Evolutionary conservation across 306 rosid genomes (phyloP), one percentile per base, ranked within the genome.

Genomic region (Senna siamea): DNA sequence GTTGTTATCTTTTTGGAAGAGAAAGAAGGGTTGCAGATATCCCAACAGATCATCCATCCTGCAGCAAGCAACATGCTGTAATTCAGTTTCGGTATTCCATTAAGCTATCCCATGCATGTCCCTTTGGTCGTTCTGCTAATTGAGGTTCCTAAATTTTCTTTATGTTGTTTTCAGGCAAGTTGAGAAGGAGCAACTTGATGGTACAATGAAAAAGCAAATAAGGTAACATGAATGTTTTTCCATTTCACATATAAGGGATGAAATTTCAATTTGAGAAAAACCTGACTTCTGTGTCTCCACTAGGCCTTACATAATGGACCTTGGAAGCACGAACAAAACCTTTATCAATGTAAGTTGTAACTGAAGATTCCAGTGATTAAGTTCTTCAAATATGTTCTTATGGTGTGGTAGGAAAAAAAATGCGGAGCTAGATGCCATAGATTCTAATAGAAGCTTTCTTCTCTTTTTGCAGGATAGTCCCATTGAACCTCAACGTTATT

Each of bases 51-150:
- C 99, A 94, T 76, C 99, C 99, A 5, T 92, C 99, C 56, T 94
- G 97, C 85, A 92, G 99, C 95, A 94, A 94, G 84, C 99, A 94
- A 82, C 97, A 94, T 69, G 97, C 99, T 76, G 96, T 94, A 72
- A 92, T 94, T 82, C 99, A 94, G 60, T 94, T 71, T 73, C 81
- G 99, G 99, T 94, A 84, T 69, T 53, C 70, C 53, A 44, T 66
- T 72, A 70, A 55, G 73, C 69, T 46, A 60, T 23, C 41, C 40
- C 41, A 0, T 17, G 15, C 7, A 43, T 28, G 37, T 72, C 81
- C 17, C 30, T 73, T 72, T 76, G 12, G 20, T 66, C 35, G 38
- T 74, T 35, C n/a, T 19, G 2, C 40, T 8, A 28, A 46, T 28
- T 69, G 38, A n/a, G 68, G 35, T 80, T 26, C 56, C 28, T 70